Percentiles rank a stretch among this genome's conserved stretches.
phyloP scores from a whole-genome alignment of 73 alveolate species.

The Blepharisma japonicum region DNA sequence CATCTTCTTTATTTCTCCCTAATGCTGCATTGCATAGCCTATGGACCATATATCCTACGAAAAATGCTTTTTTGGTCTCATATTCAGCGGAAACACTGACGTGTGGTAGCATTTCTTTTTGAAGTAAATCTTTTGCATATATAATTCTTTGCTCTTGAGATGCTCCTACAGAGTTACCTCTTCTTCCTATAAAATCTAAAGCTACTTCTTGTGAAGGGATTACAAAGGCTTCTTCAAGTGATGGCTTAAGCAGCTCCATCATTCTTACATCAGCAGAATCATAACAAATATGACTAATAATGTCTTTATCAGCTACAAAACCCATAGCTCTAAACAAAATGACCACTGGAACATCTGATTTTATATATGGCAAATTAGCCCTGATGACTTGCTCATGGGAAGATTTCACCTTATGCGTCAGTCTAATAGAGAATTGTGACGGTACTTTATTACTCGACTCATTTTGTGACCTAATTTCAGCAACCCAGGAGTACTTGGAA shows the following conservation, averaged over 20 bases:
- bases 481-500: conserved; percentile 84
- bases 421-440: conserved; percentile 1
- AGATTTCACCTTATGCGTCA: conserved; percentile 5
- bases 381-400: conserved; percentile 71
- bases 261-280: conserved; percentile 63
- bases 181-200: conserved; percentile 89
- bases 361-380: conserved; percentile 85
- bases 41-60: conserved; percentile 98
- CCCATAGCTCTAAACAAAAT: conserved; percentile 93
- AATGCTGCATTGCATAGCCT: conserved; percentile 86
- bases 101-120: conserved; percentile 97
- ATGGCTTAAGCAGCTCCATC: conserved; percentile 56
- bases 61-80: conserved; percentile 92
- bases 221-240: conserved; percentile 52
- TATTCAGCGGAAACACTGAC: conserved; percentile 64
- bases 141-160: conserved; percentile 59
- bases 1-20: conserved; percentile 98
- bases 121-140: conserved; percentile 69
- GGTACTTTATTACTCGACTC: conserved; percentile 30
- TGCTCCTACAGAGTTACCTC: conserved; percentile 78
- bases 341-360: conserved; percentile 86
- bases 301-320: conserved; percentile 83
- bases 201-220: conserved; percentile 80
- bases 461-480: conserved; percentile 66
- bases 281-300: conserved; percentile 82